Conservation (phyloP, 2,329 filamentous ascomycete species). For the Fusarium vanettenii region DNA sequence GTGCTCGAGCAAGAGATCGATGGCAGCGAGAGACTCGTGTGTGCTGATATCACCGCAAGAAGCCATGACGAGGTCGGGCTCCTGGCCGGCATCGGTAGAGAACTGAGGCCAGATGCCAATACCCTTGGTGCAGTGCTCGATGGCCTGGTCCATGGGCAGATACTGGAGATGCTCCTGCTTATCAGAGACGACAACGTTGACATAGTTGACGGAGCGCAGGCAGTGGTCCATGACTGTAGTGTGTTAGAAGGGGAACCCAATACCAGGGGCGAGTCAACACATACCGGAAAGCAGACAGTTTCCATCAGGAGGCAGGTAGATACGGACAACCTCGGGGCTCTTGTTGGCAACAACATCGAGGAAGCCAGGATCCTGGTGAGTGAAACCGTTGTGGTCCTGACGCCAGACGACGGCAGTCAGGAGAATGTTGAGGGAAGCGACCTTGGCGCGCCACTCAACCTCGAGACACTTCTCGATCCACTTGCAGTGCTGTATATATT, state of each 20-base stretch:
- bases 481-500: constrained; percentile 73
- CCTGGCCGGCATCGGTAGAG: constrained; percentile 73
- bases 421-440: constrained; percentile 83
- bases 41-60: constrained; percentile 81
- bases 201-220: constrained; percentile 78
- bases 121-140: constrained; percentile 82
- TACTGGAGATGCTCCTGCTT: constrained; percentile 84
- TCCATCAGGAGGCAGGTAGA: constrained; percentile 83
- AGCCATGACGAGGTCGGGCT: constrained; percentile 82
- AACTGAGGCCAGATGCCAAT: constrained; percentile 83
- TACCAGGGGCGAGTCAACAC: not conserved
- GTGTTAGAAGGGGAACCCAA: constrained; percentile 21
- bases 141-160: constrained; percentile 77
- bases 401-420: constrained; percentile 84
- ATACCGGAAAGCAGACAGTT: constrained; percentile 76
- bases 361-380: constrained; percentile 84
- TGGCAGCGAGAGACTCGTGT: constrained; percentile 79
- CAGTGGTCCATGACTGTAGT: constrained; percentile 76
- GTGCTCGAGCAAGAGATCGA: constrained; percentile 77
- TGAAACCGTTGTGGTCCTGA: constrained; percentile 88
- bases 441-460: constrained; percentile 79
- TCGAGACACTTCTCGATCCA: constrained; percentile 87
- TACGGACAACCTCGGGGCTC: constrained; percentile 81
- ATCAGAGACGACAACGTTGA: constrained; percentile 84
- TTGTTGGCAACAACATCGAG: constrained; percentile 84